Base-by-base conservation (phyloP, 1,284 basidiomycete genomes). In the Lentinus polychrous region DNA sequence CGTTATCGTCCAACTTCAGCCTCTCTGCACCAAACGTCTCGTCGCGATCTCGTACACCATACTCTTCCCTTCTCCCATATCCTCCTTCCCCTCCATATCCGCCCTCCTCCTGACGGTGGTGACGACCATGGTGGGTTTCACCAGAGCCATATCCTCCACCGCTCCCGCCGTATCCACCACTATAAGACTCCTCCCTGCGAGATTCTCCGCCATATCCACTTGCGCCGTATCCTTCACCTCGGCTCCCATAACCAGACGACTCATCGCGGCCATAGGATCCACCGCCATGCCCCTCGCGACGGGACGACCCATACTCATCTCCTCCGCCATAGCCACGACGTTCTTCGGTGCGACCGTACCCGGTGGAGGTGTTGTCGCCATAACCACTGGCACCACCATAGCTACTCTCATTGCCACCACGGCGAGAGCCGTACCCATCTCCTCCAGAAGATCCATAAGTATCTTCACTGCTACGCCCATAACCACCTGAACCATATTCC, bases 11-110 rank as follows among this genome's bases (percentile, higher is more conserved):
- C 11, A 61, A 50, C 4, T 53, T 57, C 14, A 62, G 49, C 24
- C 56, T 46, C 44, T 62, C 59, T 22, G 60, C 59, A 10, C 60
- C 60, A 43, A 56, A 61, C 15, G 60, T 59, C 36, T 63, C 59
- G 7, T 55, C 55, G 39, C 48, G 42, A 10, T 27, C 27, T 27
- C 27, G n/a, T n/a, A 51, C 52, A 14, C 53, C 54, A 42, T 48
- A 22, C 33, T 36, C 31, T 45, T 50, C 34, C 14, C 41, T n/a
- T n/a, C 39, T 45, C 2, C 52, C 51, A 40, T 51, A 52, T 3
- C 46, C 49, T 17, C 49, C 50, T n/a, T 46, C 50, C 20, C 49
- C 47, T 31, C 14, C 50, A 27, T 23, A 12, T 40, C 39, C 47
- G 20, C 34, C 22, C 6, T 38, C 32, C 8, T 43, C 27, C 4